Evolutionary conservation across 306 rosid genomes (phyloP).

Genomic region (Cucurbita pepo): DNA sequence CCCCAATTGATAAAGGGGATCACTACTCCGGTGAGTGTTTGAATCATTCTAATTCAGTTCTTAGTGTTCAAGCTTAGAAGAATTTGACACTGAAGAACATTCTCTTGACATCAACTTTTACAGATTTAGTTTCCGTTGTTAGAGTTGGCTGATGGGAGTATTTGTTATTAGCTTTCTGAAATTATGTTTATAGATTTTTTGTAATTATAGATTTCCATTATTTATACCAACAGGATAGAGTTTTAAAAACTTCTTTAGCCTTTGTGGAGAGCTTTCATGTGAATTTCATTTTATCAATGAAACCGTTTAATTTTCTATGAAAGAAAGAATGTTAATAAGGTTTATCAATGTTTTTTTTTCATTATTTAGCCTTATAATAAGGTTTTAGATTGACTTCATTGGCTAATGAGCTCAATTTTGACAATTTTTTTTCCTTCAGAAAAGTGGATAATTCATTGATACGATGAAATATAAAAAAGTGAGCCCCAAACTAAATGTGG

Average conservation of each 20-base stretch:
- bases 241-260: background rate
- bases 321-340: background rate
- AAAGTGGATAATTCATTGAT: background rate
- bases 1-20: slow-evolving; percentile 74
- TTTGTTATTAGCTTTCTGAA: background rate
- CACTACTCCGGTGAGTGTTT: slow-evolving; percentile 54
- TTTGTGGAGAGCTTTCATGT: background rate
- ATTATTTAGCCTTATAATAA: background rate
- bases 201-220: background rate
- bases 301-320: background rate
- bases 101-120: background rate
- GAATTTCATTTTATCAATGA: background rate
- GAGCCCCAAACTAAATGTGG: background rate
- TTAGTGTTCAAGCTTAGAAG: slow-evolving; percentile 1
- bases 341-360: background rate
- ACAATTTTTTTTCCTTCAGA: background rate
- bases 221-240: background rate
- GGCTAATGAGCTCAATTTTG: background rate
- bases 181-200: background rate
- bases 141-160: background rate
- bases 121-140: background rate
- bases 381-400: background rate
- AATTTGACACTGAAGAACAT: background rate
- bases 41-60: background rate
- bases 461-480: background rate